Percentiles rank a stretch among this genome's conserved stretches.
phyloP scores from a whole-genome alignment of 23 red algal species.

The Chondrus crispus region DNA sequence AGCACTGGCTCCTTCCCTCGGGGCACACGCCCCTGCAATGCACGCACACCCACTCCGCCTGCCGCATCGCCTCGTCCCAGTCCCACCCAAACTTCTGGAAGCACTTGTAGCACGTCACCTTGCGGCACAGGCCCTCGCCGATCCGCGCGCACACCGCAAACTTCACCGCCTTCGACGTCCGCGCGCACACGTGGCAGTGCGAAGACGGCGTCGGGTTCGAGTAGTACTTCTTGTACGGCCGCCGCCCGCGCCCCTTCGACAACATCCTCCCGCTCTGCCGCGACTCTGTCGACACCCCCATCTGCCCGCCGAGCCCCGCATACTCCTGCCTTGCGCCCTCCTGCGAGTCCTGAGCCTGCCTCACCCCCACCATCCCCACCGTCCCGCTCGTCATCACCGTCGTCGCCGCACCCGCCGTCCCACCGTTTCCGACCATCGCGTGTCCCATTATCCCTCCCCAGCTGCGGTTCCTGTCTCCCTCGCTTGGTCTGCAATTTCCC shows the following conservation, averaged over 20 bases:
- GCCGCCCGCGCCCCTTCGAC: not conserved
- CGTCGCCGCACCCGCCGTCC: not conserved
- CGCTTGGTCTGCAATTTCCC: too few relatives aligned
- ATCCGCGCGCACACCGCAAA: slow-evolving; percentile 51
- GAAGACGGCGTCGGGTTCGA: slow-evolving; percentile 51
- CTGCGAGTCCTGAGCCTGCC: not conserved
- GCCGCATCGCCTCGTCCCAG: not conserved
- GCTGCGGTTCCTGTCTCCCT: too few relatives aligned
- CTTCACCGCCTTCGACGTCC: slow-evolving; percentile 57
- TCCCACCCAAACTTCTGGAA: slow-evolving; percentile 64
- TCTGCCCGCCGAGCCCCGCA: too few relatives aligned
- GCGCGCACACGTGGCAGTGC: slow-evolving; percentile 68
- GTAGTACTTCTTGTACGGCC: slow-evolving; percentile 58
- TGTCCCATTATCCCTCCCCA: too few relatives aligned
- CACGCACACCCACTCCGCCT: slow-evolving; percentile 36
- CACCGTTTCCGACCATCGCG: not conserved
- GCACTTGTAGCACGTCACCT: slow-evolving; percentile 71
- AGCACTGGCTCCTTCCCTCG: slow-evolving; percentile 28
- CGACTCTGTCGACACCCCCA: not conserved
- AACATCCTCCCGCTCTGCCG: not conserved
- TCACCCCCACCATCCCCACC: not conserved
- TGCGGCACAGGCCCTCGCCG: slow-evolving; percentile 47
- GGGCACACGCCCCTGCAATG: slow-evolving; percentile 34
- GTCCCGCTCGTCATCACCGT: not conserved
- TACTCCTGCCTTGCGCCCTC: too few relatives aligned